These are phyloP conservation scores for Monosporascus sp. DNA, from an alignment of 2,329 filamentous ascomycete species.

Conservation along the genomic window DNA sequence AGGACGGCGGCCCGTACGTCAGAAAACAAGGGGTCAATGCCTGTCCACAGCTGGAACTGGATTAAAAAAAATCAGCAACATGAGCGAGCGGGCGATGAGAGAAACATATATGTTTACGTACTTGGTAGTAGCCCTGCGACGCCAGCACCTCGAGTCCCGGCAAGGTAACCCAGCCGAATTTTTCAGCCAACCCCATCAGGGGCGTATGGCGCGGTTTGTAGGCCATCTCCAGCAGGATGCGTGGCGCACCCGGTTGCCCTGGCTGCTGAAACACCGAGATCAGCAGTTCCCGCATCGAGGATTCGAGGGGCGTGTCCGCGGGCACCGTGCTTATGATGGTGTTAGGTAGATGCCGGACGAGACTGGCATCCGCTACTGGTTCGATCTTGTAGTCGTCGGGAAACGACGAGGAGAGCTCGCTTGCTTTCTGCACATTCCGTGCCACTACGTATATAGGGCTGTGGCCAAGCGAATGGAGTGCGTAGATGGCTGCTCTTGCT, in stretches of 20 bases:
- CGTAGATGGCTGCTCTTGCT: conserved; percentile 84
- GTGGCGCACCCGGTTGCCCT: conserved; percentile 31
- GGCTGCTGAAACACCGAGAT: conserved; percentile 42
- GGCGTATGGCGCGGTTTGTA: conserved; percentile 84
- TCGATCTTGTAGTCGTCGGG: conserved; percentile 66
- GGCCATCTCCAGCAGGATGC: conserved; percentile 86
- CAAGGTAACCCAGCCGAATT: conserved; percentile 75
- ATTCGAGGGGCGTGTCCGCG: conserved; percentile 77
- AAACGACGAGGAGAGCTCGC: conserved; percentile 65
- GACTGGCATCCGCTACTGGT: conserved; percentile 45
- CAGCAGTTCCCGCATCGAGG: conserved; percentile 61
- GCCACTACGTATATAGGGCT: conserved; percentile 83
- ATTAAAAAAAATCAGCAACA: conserved; percentile 17
- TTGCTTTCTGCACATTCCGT: conserved; percentile 64
- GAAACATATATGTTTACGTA: conserved; percentile 34
- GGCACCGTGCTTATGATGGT: conserved; percentile 90
- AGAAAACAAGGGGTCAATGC: conserved; percentile 66
- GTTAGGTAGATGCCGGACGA: conserved; percentile 46
- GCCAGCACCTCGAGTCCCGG: conserved; percentile 85
- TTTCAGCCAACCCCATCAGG: conserved; percentile 76
- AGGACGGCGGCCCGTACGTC: conserved; percentile 61
- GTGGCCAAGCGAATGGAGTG: conserved; percentile 78
- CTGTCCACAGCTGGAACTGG: conserved; percentile 80
- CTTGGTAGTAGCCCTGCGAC: conserved; percentile 85
- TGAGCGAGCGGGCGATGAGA: neutral